Evolutionary conservation across 345 rosid species (phyloP).

Genomic region (Euphorbia peplus): DNA sequence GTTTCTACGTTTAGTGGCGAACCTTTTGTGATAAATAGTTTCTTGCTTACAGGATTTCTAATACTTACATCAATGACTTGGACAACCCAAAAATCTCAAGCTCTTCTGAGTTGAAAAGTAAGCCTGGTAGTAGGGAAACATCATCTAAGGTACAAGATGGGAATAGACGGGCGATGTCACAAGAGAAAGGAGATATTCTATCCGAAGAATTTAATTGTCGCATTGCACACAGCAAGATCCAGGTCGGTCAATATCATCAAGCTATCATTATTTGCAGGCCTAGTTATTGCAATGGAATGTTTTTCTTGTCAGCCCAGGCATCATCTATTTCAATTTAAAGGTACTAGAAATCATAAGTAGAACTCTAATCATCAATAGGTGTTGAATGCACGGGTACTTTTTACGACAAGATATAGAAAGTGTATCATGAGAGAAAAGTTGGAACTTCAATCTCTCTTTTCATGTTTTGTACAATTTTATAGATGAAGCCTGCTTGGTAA

Average conservation of each 20-base stretch:
- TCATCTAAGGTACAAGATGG: slow-evolving; percentile 78
- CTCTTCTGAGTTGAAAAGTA: slow-evolving; percentile 66
- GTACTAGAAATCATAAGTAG: neutral
- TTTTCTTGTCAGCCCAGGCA: neutral
- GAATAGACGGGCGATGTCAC: slow-evolving; percentile 91
- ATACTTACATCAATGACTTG: slow-evolving; percentile 52
- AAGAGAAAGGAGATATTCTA: slow-evolving; percentile 90
- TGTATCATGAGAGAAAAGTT: too few species aligned
- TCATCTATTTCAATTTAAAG: neutral
- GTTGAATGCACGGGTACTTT: neutral
- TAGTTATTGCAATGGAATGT: neutral
- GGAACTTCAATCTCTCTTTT: too few species aligned
- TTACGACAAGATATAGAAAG: neutral
- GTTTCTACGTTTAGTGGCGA: neutral
- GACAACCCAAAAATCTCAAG: slow-evolving; percentile 49
- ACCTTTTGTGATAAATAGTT: neutral
- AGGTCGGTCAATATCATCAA: slow-evolving; percentile 38
- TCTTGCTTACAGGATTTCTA: slow-evolving; percentile 58
- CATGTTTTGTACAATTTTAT: too few species aligned
- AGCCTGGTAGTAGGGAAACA: slow-evolving; percentile 98
- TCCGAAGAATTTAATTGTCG: slow-evolving; percentile 92
- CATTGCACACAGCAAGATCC: slow-evolving; percentile 78
- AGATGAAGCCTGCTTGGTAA: too few species aligned
- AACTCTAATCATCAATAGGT: neutral
- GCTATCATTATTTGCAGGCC: neutral